phyloP scores from a whole-genome alignment of 1,139 yeast species.

The Torulaspora pretoriensis region DNA sequence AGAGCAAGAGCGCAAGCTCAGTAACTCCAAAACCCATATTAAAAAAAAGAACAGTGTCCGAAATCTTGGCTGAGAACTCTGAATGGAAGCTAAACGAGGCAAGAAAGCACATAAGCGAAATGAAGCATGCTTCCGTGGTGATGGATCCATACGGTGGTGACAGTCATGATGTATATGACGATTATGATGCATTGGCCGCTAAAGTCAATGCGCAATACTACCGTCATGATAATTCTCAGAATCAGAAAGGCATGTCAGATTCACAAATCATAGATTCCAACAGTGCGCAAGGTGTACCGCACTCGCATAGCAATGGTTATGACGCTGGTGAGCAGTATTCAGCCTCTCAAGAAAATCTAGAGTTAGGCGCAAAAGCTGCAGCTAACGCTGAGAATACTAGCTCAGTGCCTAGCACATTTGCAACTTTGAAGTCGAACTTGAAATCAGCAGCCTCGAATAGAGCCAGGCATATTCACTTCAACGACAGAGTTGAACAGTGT shows the following conservation, averaged over 20 bases:
- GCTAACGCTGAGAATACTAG: neutral
- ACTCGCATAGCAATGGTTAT: neutral
- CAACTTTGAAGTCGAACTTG: slow-evolving; percentile 16
- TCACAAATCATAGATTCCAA: slow-evolving; percentile 2
- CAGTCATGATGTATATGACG: slow-evolving; percentile 35
- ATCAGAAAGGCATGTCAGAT: slow-evolving; percentile 5
- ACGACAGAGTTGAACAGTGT: slow-evolving; percentile 90
- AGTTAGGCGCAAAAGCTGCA: neutral
- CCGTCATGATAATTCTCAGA: slow-evolving; percentile 1
- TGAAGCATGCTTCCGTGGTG: slow-evolving; percentile 24
- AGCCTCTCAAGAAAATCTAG: neutral
- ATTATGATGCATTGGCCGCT: slow-evolving; percentile 55
- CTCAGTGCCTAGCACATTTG: slow-evolving; percentile 10
- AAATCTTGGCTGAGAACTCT: slow-evolving; percentile 44
- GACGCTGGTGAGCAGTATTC: neutral
- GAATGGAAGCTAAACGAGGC: slow-evolving; percentile 37
- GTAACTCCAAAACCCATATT: slow-evolving; percentile 61
- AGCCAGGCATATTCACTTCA: slow-evolving; percentile 74
- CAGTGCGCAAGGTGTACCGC: slow-evolving; percentile 3
- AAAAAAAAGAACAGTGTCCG: slow-evolving; percentile 76
- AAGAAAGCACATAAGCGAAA: slow-evolving; percentile 33
- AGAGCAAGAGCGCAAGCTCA: slow-evolving; percentile 19
- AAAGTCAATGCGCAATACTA: slow-evolving; percentile 56
- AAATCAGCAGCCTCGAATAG: slow-evolving; percentile 34
- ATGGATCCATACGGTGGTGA: slow-evolving; percentile 26